Conservation (phyloP, 2,329 filamentous ascomycete species). For the Aureobasidium sp. region DNA sequence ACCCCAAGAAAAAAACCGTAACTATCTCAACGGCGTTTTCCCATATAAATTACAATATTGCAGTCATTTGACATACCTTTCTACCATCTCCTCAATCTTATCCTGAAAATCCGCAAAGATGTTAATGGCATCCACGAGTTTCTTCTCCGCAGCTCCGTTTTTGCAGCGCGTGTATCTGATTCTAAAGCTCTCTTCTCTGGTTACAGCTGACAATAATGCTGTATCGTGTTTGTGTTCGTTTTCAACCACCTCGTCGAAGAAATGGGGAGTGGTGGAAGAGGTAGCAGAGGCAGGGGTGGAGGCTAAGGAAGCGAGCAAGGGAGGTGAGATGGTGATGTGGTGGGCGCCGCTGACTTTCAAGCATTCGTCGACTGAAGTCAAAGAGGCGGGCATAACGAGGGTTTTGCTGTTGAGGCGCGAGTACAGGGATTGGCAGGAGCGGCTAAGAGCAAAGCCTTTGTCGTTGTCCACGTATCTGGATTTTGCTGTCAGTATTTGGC, state of each 20-base stretch:
- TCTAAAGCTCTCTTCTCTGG: not conserved
- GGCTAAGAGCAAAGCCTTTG: slow-evolving; percentile 44
- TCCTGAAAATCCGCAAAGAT: slow-evolving; percentile 14
- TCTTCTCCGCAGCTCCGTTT: slow-evolving; percentile 7
- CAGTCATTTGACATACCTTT: not conserved
- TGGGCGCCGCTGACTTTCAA: slow-evolving; percentile 49
- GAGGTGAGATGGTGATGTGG: slow-evolving; percentile 52
- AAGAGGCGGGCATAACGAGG: slow-evolving; percentile 47
- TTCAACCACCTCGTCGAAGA: not conserved
- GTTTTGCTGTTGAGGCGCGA: slow-evolving; percentile 34
- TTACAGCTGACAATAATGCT: not conserved
- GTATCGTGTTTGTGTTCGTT: not conserved
- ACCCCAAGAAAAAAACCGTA: too few relatives aligned
- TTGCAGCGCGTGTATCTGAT: slow-evolving; percentile 7
- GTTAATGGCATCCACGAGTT: slow-evolving; percentile 13
- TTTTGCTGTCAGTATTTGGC: not conserved
- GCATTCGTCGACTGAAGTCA: slow-evolving; percentile 51
- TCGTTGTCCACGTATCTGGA: slow-evolving; percentile 40
- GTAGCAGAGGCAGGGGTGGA: not conserved
- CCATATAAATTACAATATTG: not conserved
- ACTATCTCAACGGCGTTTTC: not conserved
- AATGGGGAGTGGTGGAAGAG: not conserved
- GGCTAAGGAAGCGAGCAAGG: slow-evolving; percentile 34
- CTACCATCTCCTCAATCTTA: slow-evolving; percentile 1
- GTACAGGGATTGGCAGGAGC: slow-evolving; percentile 47